Evolutionary conservation across 2,329 filamentous ascomycete species (phyloP).

Genomic region (Alternaria alternata): DNA sequence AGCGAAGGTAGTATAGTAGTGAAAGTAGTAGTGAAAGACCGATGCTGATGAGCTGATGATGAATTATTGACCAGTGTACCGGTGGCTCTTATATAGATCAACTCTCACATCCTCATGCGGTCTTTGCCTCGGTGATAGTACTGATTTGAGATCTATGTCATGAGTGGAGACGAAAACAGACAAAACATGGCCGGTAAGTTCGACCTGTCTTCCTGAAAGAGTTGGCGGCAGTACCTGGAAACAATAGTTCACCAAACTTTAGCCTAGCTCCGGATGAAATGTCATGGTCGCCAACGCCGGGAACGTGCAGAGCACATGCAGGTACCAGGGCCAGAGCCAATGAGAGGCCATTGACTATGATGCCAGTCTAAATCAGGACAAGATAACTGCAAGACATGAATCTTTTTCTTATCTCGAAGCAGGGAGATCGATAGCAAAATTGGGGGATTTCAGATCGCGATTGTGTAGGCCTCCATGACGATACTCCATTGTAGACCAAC

Average conservation of each 20-base stretch:
- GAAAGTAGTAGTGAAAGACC: constrained; percentile 12
- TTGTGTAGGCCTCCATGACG: not conserved
- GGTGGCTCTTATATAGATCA: constrained; percentile 12
- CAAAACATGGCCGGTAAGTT: constrained; percentile 2
- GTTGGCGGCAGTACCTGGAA: constrained; percentile 8
- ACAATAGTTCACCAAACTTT: constrained; percentile 17
- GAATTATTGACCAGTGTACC: not conserved
- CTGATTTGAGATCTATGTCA: constrained; percentile 15
- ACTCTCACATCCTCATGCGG: not conserved
- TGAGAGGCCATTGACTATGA: not conserved
- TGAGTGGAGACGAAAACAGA: constrained; percentile 7
- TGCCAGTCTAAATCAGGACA: not conserved
- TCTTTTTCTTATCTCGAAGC: not conserved
- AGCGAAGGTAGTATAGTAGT: constrained; percentile 1
- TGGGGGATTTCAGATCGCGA: not conserved
- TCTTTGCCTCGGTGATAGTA: constrained; percentile 2
- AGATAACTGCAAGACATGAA: not conserved
- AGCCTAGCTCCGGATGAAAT: constrained; percentile 13
- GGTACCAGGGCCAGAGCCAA: constrained; percentile 3
- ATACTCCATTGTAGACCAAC: not conserved
- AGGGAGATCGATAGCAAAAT: not conserved
- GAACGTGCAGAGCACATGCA: constrained; percentile 12
- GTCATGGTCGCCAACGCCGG: constrained; percentile 14
- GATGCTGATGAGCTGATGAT: constrained; percentile 14
- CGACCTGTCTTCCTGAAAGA: constrained; percentile 10